Evolutionary conservation across 192 early-diverging fungal species (phyloP).

Genomic region (Backusella tarrabulga): DNA sequence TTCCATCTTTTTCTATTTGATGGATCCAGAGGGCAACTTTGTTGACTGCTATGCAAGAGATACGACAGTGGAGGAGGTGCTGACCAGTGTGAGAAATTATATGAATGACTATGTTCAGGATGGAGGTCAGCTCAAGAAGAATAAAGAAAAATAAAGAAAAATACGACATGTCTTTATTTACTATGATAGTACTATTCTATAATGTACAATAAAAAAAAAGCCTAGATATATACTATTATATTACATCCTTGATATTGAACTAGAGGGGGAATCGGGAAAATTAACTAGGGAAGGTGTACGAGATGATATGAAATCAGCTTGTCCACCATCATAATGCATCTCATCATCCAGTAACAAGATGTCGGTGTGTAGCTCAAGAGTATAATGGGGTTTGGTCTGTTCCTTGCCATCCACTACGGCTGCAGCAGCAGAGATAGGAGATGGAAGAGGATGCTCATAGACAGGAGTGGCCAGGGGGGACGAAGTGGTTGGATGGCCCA

Average conservation of each 20-base stretch:
- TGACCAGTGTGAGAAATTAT: constrained; percentile 52
- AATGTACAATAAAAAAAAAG: background rate
- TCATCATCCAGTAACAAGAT: background rate
- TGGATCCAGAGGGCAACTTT: constrained; percentile 89
- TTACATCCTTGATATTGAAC: background rate
- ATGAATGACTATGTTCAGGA: constrained; percentile 42
- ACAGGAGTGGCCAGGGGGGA: background rate
- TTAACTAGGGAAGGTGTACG: constrained; percentile 12
- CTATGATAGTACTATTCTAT: background rate
- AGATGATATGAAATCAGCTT: background rate
- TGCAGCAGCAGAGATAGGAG: background rate
- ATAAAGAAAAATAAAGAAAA: background rate
- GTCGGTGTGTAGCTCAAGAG: background rate
- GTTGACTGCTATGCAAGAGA: constrained; percentile 90
- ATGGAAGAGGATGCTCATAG: background rate
- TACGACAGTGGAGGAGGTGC: constrained; percentile 61
- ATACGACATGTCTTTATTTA: background rate
- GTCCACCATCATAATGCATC: background rate
- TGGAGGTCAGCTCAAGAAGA: constrained; percentile 33
- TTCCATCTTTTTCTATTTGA: constrained; percentile 97
- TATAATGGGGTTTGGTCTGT: background rate
- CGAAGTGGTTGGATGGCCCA: background rate
- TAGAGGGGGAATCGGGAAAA: background rate
- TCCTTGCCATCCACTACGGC: background rate
- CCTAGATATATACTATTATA: background rate